Base-by-base conservation (phyloP, 805 yeast genomes). In the Metschnikowia reukaufii region DNA sequence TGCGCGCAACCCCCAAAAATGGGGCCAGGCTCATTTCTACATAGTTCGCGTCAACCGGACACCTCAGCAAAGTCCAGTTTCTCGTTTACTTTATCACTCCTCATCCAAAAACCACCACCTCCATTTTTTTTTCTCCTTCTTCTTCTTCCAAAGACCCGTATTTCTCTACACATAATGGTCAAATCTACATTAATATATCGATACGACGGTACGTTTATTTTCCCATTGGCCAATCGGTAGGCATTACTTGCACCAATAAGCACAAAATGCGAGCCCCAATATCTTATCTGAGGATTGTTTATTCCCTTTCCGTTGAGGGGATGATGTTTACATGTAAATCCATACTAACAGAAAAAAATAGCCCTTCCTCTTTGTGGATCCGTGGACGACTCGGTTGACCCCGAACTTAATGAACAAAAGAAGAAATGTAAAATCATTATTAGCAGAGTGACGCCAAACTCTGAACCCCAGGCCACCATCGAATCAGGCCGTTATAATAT, bases 351-450 rank as follows among this genome's bases (percentile, higher is more conserved):
- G 12, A 13, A 25, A 25, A n/a, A 13, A 9, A 27, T 35, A 82
- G 90, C 94, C 19, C 82, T 94, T 41, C 98, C 99, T 23, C 74
- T 92, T 45, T 82, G 95, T 49, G 96, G 96, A 6, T 86, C 96
- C 1, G 91, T 88, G 10, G 98, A 92, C 62, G 90, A 86, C 52
- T 74, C 77, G 32, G 78, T 76, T 42, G 82, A 78, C 51, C 73
- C 83, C 0, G 71, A 73, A 4, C 71, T 92, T 37, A 60, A 73
- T 19, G 94, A 88, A 44, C 90, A 88, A 63, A 92, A 91, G 76
- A 82, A 86, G 64, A 89, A 89, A 65, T 81, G 88, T 55, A 91
- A 92, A 67, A 68, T 85, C 44, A 74, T 94, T 45, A 77, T 90
- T 21, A 72, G 84, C 29, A 78, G 92, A 60, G 78, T 91, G 62